A percentile compares a stretch with the other conserved stretches of the same genome.
Evolutionary conservation across 2,329 filamentous ascomycete species (phyloP).

Genomic region (Xylariomycetidae sp.): DNA sequence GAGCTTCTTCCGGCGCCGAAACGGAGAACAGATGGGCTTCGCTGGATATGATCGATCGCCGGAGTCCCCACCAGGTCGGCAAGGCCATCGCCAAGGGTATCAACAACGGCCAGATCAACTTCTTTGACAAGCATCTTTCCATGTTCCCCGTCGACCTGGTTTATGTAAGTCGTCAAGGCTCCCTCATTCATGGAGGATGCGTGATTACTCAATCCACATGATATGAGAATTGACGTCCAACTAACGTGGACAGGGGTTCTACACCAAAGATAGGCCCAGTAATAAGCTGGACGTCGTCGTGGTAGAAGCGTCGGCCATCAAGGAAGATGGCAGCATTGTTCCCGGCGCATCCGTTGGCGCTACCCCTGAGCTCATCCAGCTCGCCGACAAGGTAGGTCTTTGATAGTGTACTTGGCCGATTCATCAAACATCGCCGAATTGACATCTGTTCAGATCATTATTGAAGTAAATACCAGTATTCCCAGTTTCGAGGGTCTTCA

Average conservation of each 20-base stretch:
- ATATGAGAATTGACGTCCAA: background rate
- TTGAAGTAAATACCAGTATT: conserved; percentile 84
- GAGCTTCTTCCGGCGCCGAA: conserved; percentile 83
- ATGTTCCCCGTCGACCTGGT: conserved; percentile 89
- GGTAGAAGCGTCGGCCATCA: conserved; percentile 82
- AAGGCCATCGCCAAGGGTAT: conserved; percentile 89
- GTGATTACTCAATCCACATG: background rate
- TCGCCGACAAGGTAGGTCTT: conserved; percentile 73
- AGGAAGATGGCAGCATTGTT: conserved; percentile 83
- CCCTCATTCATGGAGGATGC: background rate
- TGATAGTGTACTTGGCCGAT: background rate
- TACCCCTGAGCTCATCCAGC: conserved; percentile 79
- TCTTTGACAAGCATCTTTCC: conserved; percentile 90
- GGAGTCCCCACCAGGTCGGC: conserved; percentile 82
- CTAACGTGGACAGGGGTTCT: conserved; percentile 56
- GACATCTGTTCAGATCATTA: conserved; percentile 62
- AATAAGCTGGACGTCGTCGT: conserved; percentile 78
- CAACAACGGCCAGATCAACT: conserved; percentile 82
- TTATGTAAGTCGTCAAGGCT: conserved; percentile 51
- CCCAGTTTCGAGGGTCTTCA: conserved; percentile 84
- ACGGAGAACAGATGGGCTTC: conserved; percentile 90
- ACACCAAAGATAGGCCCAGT: conserved; percentile 72
- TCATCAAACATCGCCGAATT: conserved; percentile 1
- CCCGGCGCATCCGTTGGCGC: conserved; percentile 83
- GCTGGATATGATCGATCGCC: conserved; percentile 84